phyloP scores from a whole-genome alignment of 495 filamentous ascomycete species.

The Neurospora intermedia region DNA sequence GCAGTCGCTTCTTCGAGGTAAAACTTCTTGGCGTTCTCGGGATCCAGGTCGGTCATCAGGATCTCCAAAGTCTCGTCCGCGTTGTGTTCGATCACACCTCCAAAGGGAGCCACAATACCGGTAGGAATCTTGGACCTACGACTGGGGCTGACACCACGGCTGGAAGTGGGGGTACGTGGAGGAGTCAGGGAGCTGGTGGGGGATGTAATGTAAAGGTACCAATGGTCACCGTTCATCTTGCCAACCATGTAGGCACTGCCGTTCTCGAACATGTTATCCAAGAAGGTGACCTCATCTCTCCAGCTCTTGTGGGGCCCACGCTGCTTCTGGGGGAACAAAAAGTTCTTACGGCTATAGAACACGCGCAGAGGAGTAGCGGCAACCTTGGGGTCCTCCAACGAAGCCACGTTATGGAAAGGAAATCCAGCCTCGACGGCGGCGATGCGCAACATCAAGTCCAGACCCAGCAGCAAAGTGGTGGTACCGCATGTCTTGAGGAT shows the following conservation, averaged over 20 bases:
- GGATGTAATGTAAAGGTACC: slow-evolving; percentile 95
- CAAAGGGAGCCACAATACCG: slow-evolving; percentile 51
- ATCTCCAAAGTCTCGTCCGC: slow-evolving; percentile 92
- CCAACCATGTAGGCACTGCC: slow-evolving; percentile 99
- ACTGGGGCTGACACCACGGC: slow-evolving; percentile 15
- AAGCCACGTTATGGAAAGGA: slow-evolving; percentile 44
- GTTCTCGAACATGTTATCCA: slow-evolving; percentile 81
- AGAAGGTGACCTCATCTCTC: slow-evolving; percentile 84
- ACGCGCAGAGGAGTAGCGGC: slow-evolving; percentile 86
- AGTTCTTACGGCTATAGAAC: slow-evolving; percentile 99
- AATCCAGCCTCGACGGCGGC: slow-evolving; percentile 83
- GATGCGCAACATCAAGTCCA: slow-evolving; percentile 83
- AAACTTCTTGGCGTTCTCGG: slow-evolving; percentile 88
- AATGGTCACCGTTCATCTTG: slow-evolving; percentile 99
- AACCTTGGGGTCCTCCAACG: slow-evolving; percentile 46
- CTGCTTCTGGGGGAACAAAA: slow-evolving; percentile 91
- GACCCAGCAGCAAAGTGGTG: slow-evolving; percentile 80
- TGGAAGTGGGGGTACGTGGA: slow-evolving; percentile 55
- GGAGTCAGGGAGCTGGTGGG: slow-evolving; percentile 73
- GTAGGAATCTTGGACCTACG: slow-evolving; percentile 44
- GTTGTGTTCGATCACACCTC: slow-evolving; percentile 28
- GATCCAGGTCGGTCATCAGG: slow-evolving; percentile 95
- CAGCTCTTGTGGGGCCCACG: slow-evolving; percentile 92
- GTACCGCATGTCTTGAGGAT: slow-evolving; percentile 99
- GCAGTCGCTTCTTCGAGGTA: slow-evolving; percentile 87